phyloP scores from a whole-genome alignment of 2,329 filamentous ascomycete genomes.

The Ascochyta pisi region DNA sequence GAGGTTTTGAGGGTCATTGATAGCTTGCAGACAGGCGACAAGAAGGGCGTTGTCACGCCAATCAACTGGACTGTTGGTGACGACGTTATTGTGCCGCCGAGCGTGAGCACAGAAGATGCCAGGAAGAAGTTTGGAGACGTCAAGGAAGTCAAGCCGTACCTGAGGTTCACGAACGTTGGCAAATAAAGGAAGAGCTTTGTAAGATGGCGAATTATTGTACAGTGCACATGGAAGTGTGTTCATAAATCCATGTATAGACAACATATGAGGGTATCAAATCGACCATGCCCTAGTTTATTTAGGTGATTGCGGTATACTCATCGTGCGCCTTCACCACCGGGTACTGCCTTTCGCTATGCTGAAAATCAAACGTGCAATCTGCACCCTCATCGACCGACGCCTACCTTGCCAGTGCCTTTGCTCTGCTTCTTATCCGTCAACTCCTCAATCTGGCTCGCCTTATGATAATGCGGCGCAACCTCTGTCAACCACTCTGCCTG shows the following conservation, averaged over 20 bases:
- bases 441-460: conserved; percentile 87
- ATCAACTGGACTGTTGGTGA: conserved; percentile 91
- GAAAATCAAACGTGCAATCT: neutral
- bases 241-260: neutral
- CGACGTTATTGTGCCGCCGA: conserved; percentile 90
- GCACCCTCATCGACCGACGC: neutral
- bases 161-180: conserved; percentile 69
- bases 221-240: neutral
- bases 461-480: conserved; percentile 93
- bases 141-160: conserved; percentile 68
- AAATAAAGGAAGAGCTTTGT: conserved; percentile 38
- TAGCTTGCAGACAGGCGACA: conserved; percentile 72
- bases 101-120: conserved; percentile 82
- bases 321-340: conserved; percentile 1
- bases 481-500: conserved; percentile 86
- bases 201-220: neutral
- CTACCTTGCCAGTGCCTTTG: conserved; percentile 48
- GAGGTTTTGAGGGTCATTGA: conserved; percentile 67
- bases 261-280: conserved; percentile 9
- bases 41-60: conserved; percentile 85
- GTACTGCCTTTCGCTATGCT: conserved; percentile 8
- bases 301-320: neutral
- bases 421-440: conserved; percentile 76
- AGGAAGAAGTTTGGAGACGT: conserved; percentile 84
- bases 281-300: neutral